Evolutionary conservation across 495 filamentous ascomycete species (phyloP), one percentile per base, ranked within the genome.

Genomic region (Penicillium samsonianum): DNA sequence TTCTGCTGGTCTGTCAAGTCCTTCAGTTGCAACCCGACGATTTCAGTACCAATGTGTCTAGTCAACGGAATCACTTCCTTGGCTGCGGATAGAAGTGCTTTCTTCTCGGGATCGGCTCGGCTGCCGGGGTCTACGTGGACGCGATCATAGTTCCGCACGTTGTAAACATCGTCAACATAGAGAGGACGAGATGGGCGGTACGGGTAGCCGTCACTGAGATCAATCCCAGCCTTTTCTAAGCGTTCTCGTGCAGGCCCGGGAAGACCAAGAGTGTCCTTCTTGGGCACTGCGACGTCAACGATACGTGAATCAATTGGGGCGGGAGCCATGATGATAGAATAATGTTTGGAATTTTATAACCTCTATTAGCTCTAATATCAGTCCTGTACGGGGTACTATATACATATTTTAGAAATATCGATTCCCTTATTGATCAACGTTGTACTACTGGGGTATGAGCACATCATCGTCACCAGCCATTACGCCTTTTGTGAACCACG

Each of bases 21-120:
- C 53, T 87, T 89, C 25, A 89, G 68, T 49, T 90, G 86, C 9
- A 89, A 61, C 0, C 86, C 87, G 16, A 86, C 83, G 52, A 89
- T 86, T 60, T 90, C 87, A 4, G 87, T 89, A 12, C 87, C 87
- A 65, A 89, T 89, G 61, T 88, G 80, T 19, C 76, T 66, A 3
- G 87, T 89, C 44, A 90, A 68, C 57, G 86, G 74, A 14, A 82
- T 87, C 4, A 89, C 84, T 63, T 88, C 81, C 33, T 82, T 84
- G 0, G 87, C 86, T 0, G 86, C 87, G 0, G 78, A 80, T 5
- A 90, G 58, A 9, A 90, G 67, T 5, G 84, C 80, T 49, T 81
- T 86, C 72, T 89, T 90, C 19, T 78, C 78, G 43, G 83, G 85
- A 60, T 90, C 86, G 16, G 87, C 87, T 25, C 86, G 81, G 4